phyloP scores from a whole-genome alignment of 805 yeast species.

The Pichia phayaonensis region DNA sequence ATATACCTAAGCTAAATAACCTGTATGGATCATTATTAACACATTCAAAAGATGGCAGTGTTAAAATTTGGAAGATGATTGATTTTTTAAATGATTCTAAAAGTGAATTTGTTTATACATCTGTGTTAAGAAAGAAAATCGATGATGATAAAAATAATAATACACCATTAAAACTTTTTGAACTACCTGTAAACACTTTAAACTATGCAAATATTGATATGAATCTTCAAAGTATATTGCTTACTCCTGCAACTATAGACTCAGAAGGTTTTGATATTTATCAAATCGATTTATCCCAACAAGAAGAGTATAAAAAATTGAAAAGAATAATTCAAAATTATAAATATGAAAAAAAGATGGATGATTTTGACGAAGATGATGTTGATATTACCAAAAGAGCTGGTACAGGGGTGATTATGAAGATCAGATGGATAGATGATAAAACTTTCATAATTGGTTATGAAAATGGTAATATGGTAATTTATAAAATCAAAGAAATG shows the following conservation, averaged over 20 bases:
- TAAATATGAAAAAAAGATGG: not conserved
- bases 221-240: slow-evolving; percentile 19
- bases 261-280: slow-evolving; percentile 64
- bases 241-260: slow-evolving; percentile 58
- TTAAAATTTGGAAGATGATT: slow-evolving; percentile 39
- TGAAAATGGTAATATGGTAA: slow-evolving; percentile 53
- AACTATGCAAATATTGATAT: slow-evolving; percentile 64
- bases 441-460: slow-evolving; percentile 46
- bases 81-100: slow-evolving; percentile 9
- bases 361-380: not conserved
- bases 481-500: not conserved
- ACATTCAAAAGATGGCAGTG: slow-evolving; percentile 60
- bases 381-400: slow-evolving; percentile 5
- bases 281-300: slow-evolving; percentile 20
- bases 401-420: slow-evolving; percentile 65
- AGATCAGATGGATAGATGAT: slow-evolving; percentile 32
- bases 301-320: slow-evolving; percentile 8
- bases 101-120: slow-evolving; percentile 7
- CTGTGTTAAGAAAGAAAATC: slow-evolving; percentile 14
- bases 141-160: not conserved
- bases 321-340: slow-evolving; percentile 24
- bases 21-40: slow-evolving; percentile 42
- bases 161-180: slow-evolving; percentile 25
- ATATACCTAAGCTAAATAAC: slow-evolving; percentile 13
- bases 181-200: slow-evolving; percentile 64